Evolutionary conservation across 345 rosid genomes (phyloP).

Genomic region (Melaleuca alternifolia): DNA sequence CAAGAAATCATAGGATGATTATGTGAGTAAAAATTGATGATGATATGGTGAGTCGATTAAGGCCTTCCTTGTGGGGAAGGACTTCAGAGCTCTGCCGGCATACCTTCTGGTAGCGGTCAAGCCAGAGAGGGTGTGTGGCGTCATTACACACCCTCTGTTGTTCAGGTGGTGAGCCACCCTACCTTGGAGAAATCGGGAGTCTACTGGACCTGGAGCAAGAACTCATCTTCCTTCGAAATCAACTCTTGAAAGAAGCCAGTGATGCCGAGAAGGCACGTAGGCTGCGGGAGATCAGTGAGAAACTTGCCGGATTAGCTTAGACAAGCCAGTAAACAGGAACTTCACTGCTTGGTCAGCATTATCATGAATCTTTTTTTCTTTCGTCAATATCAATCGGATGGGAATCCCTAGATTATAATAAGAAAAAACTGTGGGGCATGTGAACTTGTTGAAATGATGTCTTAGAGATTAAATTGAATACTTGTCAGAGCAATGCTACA

Average conservation of each 20-base stretch:
- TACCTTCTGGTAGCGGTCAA: conserved; percentile 4
- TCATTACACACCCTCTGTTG: conserved; percentile 2
- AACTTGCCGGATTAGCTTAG: conserved; percentile 85
- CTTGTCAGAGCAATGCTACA: neutral
- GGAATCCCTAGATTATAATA: neutral
- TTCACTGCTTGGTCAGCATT: neutral
- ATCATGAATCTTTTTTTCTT: neutral
- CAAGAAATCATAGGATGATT: neutral
- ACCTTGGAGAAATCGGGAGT: conserved; percentile 86
- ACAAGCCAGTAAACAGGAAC: neutral
- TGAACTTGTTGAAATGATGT: neutral
- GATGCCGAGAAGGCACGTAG: conserved; percentile 75
- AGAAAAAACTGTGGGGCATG: neutral
- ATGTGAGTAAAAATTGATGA: neutral
- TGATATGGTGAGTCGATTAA: neutral
- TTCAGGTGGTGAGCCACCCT: conserved; percentile 73
- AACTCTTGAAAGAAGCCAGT: conserved; percentile 87
- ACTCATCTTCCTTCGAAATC: conserved; percentile 91
- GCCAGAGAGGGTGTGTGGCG: conserved; percentile 17
- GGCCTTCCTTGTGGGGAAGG: conserved; percentile 27
- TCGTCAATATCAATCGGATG: neutral
- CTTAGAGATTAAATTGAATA: neutral
- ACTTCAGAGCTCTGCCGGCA: conserved; percentile 21
- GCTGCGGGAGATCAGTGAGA: conserved; percentile 95
- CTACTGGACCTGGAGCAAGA: conserved; percentile 98